These are phyloP conservation scores for Trichoderma polysporum DNA, from an alignment of 2,329 filamentous ascomycete genomes.

Conservation along the genomic window DNA sequence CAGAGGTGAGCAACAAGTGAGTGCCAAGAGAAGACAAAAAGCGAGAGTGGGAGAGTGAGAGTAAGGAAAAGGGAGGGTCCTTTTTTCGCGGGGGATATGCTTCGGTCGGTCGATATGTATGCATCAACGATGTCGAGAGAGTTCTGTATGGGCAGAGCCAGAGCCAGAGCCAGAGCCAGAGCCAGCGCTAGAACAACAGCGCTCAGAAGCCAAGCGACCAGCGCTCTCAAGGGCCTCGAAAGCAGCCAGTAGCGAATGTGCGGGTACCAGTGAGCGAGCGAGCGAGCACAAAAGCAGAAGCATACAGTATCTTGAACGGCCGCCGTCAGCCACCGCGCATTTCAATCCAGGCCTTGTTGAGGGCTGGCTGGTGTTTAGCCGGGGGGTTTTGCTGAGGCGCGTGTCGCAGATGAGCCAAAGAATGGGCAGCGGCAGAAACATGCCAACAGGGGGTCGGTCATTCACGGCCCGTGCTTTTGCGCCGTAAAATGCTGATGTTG, in stretches of 20 bases:
- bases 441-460: constrained; percentile 13
- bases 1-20: neutral
- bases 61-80: neutral
- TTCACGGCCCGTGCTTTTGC: constrained; percentile 23
- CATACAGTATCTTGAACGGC: neutral
- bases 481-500: neutral
- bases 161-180: neutral
- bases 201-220: neutral
- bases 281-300: neutral
- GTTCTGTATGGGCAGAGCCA: neutral
- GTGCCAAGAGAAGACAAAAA: neutral
- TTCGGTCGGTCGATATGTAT: neutral
- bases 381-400: constrained; percentile 1
- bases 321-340: constrained; percentile 17
- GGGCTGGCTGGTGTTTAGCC: neutral
- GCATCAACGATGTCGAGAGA: neutral
- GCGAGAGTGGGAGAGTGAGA: neutral
- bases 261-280: neutral
- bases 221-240: neutral
- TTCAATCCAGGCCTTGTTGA: neutral
- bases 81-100: constrained; percentile 1
- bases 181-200: neutral
- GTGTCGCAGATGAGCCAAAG: constrained; percentile 25
- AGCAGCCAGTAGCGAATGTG: neutral
- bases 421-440: constrained; percentile 23